Evolutionary conservation across 176 grass and related monocot species (phyloP).

Genomic region (Cymbopogon citratus): DNA sequence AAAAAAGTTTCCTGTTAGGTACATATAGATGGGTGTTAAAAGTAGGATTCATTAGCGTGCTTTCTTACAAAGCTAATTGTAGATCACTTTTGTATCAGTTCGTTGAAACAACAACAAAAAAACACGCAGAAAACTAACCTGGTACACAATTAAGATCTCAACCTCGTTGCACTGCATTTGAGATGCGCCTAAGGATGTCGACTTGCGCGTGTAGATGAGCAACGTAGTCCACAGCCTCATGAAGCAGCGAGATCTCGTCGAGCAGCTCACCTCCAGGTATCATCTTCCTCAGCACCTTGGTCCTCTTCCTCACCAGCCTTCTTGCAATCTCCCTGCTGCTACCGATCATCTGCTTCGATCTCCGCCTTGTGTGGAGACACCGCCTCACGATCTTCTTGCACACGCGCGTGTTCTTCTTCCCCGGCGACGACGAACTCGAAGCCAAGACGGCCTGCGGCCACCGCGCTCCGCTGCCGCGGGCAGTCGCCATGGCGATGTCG

Average conservation of each 20-base stretch:
- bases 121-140: constrained; percentile 1
- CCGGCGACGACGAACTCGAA: not conserved
- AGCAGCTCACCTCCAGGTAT: constrained; percentile 61
- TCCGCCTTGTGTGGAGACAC: not conserved
- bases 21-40: not conserved
- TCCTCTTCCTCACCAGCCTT: constrained; percentile 60
- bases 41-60: not conserved
- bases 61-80: not conserved
- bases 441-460: constrained; percentile 39
- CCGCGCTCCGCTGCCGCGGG: constrained; percentile 14
- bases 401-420: constrained; percentile 1
- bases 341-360: not conserved
- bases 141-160: constrained; percentile 1
- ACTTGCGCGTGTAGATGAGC: constrained; percentile 59
- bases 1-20: not conserved
- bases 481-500: constrained; percentile 57
- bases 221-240: constrained; percentile 68
- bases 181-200: constrained; percentile 49
- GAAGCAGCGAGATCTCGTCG: constrained; percentile 43
- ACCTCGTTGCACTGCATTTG: constrained; percentile 19
- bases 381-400: constrained; percentile 38
- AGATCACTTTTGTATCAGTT: not conserved
- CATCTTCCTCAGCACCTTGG: constrained; percentile 52
- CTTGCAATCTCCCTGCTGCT: constrained; percentile 40
- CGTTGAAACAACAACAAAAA: not conserved